Evolutionary conservation across 1,284 basidiomycete species (phyloP), one percentile per base, ranked within the genome.

Genomic region (Ceraceosorus bombacis): DNA sequence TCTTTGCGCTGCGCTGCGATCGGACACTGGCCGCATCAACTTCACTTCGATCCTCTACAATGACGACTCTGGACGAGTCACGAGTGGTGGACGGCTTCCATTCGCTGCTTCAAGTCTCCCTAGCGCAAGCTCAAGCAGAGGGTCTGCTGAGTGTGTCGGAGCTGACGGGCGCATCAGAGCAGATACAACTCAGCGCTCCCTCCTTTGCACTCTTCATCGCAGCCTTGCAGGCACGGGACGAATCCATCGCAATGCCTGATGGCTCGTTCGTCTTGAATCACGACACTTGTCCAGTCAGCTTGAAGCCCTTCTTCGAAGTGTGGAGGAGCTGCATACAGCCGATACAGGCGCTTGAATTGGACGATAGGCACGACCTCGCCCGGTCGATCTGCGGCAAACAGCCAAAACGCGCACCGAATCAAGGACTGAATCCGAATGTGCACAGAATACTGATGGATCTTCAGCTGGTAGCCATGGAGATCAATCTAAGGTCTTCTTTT

Each of bases 351-450:
- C 81, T 90, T 9, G 54, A 78, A 0, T 84, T 84, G 4, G 84
- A 87, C 64, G 78, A 83, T 54, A 85, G 88, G 60, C 87, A 89
- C 67, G 88, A 90, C 73, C 85, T 90, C 41, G 87, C 88, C 0
- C 83, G 88, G 5, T 78, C 86, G 57, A 87, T 89, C 41, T 90
- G 88, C 69, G 81, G 81, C 15, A 82, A 88, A 41, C 72, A 79
- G 79, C 97, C 95, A 58, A 97, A 87, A 50, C 98, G 86, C 79
- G 97, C 94, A 64, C 94, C 94, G 50, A 98, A 88, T 79, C 97
- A 95, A 36, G 98, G 83, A 27, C 27, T 27, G 3, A 27, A 27
- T 5, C 90, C 89, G 0, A 93, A 97, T 0, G 91, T 90, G 12
- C 81, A 15, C 95, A 94, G 98, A 87, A 96, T 95, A 36, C 93